Conservation (phyloP, 768 basidiomycete species). For the Calocera cornea region DNA sequence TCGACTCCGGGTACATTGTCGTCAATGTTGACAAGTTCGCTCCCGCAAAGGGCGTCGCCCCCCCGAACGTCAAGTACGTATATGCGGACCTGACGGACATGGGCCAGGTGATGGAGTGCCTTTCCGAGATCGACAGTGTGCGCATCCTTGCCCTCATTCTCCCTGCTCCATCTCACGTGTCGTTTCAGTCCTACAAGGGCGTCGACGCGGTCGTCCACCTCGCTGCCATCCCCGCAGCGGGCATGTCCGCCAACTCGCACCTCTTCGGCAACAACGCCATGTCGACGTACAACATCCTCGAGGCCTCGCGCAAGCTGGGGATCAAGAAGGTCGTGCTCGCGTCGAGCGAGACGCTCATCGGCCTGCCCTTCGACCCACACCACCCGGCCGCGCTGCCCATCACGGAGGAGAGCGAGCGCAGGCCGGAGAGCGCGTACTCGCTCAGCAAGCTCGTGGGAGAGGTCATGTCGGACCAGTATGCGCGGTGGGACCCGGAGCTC, state of each 20-base stretch:
- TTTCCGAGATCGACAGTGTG: conserved; percentile 8
- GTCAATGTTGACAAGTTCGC: conserved; percentile 9
- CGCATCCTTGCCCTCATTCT: background rate
- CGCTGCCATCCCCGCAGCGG: conserved; percentile 15
- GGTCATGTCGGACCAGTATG: conserved; percentile 18
- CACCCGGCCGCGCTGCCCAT: conserved; percentile 15
- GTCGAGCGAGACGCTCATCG: conserved; percentile 17
- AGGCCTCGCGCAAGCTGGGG: conserved; percentile 18
- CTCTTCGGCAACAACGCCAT: conserved; percentile 14
- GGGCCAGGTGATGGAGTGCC: conserved; percentile 8
- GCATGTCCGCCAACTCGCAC: conserved; percentile 10
- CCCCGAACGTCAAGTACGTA: background rate
- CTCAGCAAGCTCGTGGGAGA: conserved; percentile 17
- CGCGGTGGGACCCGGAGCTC: conserved; percentile 17
- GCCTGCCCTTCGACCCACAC: conserved; percentile 17
- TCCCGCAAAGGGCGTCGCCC: background rate
- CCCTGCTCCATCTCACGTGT: background rate
- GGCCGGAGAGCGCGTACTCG: conserved; percentile 17
- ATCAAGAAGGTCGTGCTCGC: conserved; percentile 18
- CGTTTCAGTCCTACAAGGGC: conserved; percentile 12
- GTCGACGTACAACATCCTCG: conserved; percentile 19
- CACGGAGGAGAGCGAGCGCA: conserved; percentile 16
- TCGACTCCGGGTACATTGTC: background rate
- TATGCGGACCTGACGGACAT: conserved; percentile 9
- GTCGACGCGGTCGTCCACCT: conserved; percentile 17